Base-by-base conservation (phyloP, 257 asterid genomes). In the Ocimum tenuiflorum region DNA sequence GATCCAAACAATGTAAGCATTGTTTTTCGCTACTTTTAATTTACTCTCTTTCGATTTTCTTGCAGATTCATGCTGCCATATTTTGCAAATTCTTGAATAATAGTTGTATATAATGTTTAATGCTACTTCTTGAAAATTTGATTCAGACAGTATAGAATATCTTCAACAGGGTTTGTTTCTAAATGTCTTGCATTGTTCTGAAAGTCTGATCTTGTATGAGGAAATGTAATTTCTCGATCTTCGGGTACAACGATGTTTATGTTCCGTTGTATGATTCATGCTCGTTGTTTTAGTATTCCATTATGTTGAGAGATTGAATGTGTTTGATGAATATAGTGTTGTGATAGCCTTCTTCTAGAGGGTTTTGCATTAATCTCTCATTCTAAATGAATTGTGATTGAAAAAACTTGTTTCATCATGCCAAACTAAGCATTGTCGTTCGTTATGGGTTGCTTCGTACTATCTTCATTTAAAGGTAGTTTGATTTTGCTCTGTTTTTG, bases 1-100 rank as follows among this genome's bases (percentile, higher is more conserved):
- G 89, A 84, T 73, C 84, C 79, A 67, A 73, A 84, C 91, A 75
- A 66, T 69, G 97, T 91, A 75, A 84, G 96, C 65, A 73, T 63
- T 39, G 60, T 9, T 13, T 64, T 60, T 22, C 10, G 27, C 33
- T 60, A 0, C 45, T 79, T 48, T 4, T 27, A 27, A 27, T 27
- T 0, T 29, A 27, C 17, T 1, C 13, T 29, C 4, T 56, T 35
- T 57, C 61, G 57, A 39, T 76, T 71, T 66, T 43, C 57, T 54
- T 68, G 55, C 35, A 46, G 53, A 27, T 27, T 27, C 4, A 27
- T 27, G 31, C n/a, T n/a, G n/a, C n/a, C n/a, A n/a, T 27, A 63
- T 70, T 55, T 52, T 57, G 31, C 53, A 23, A 49, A 66, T 56
- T 39, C 65, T 76, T 48, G 52, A 56, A 69, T 65, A n/a, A 33